phyloP scores from a whole-genome alignment of 495 filamentous ascomycete genomes.

The Hypomontagnella submonticulosa region DNA sequence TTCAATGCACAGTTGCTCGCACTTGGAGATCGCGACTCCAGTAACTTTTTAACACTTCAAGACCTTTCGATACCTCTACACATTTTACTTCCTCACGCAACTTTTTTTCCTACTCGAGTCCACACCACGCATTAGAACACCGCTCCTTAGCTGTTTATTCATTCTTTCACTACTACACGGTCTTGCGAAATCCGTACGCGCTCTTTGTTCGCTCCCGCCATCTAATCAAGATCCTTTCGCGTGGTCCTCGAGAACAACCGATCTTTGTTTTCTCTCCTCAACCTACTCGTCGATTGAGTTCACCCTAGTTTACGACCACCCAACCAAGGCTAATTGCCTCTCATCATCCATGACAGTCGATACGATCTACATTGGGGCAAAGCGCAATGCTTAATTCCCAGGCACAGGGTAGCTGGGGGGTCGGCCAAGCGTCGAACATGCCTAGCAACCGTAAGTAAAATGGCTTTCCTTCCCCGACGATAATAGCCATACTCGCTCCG shows the following conservation, averaged over 20 bases:
- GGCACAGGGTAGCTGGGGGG: constrained; percentile 46
- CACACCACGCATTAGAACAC: neutral
- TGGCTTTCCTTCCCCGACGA: constrained; percentile 39
- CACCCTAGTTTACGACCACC: neutral
- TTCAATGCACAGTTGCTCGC: constrained; percentile 2
- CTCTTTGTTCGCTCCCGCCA: constrained; percentile 25
- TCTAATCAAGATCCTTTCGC: constrained; percentile 12
- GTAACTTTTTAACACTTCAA: constrained; percentile 12
- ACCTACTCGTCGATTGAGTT: constrained; percentile 2
- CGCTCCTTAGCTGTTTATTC: neutral
- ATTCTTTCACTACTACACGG: constrained; percentile 1
- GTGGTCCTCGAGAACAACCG: constrained; percentile 12
- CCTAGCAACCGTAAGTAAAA: constrained; percentile 48
- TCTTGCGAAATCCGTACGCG: neutral
- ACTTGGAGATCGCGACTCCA: constrained; percentile 30
- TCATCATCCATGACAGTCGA: constrained; percentile 25
- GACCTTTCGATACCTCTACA: too few relatives aligned
- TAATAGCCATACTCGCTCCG: constrained; percentile 13
- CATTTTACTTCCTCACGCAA: constrained; percentile 1
- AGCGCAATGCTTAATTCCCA: constrained; percentile 44
- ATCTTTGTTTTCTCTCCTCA: constrained; percentile 27
- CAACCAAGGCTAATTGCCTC: neutral
- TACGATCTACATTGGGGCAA: constrained; percentile 4
- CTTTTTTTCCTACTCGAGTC: neutral
- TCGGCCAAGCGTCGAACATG: constrained; percentile 26